These are phyloP conservation scores for Tetracladium marchalianum DNA, from an alignment of 495 filamentous ascomycete genomes.

Conservation along the genomic window DNA sequence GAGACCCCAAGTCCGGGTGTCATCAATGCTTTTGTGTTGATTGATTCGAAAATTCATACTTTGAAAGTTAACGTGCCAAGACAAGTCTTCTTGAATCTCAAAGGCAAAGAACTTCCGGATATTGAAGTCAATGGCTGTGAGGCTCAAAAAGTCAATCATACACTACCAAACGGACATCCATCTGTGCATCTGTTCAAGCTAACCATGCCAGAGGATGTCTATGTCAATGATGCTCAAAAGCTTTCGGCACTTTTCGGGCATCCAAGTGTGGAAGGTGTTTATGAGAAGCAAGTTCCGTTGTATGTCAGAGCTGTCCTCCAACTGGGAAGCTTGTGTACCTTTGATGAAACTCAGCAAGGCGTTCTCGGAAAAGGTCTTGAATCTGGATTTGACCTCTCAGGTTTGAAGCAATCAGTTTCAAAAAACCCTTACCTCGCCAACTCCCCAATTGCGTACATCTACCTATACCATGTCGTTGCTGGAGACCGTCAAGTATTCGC, in stretches of 20 bases:
- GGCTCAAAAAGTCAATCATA: conserved; percentile 86
- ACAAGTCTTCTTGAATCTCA: conserved; percentile 85
- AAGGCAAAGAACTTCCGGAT: conserved; percentile 75
- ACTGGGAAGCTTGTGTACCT: conserved; percentile 87
- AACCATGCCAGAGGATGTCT: conserved; percentile 78
- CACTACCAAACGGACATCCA: conserved; percentile 87
- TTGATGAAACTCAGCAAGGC: conserved; percentile 81
- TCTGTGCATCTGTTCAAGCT: conserved; percentile 92
- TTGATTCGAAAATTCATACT: conserved; percentile 80
- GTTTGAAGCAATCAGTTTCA: conserved; percentile 54
- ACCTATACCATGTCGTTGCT: conserved; percentile 82
- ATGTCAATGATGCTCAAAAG: conserved; percentile 72
- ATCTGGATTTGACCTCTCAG: conserved; percentile 81
- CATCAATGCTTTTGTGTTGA: conserved; percentile 81
- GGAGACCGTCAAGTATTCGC: conserved; percentile 91
- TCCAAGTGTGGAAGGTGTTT: conserved; percentile 90
- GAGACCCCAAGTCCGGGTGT: conserved; percentile 74
- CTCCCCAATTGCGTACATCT: conserved; percentile 66
- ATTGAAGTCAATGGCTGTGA: conserved; percentile 79
- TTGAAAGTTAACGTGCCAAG: conserved; percentile 85
- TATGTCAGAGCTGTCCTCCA: conserved; percentile 77
- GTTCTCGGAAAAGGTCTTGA: conserved; percentile 90
- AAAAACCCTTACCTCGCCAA: conserved; percentile 64
- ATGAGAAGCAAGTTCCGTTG: conserved; percentile 85
- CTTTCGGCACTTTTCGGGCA: conserved; percentile 79